Evolutionary conservation across 345 rosid genomes (phyloP), one percentile per base, ranked within the genome.

Genomic region (Hirschfeldia incana): DNA sequence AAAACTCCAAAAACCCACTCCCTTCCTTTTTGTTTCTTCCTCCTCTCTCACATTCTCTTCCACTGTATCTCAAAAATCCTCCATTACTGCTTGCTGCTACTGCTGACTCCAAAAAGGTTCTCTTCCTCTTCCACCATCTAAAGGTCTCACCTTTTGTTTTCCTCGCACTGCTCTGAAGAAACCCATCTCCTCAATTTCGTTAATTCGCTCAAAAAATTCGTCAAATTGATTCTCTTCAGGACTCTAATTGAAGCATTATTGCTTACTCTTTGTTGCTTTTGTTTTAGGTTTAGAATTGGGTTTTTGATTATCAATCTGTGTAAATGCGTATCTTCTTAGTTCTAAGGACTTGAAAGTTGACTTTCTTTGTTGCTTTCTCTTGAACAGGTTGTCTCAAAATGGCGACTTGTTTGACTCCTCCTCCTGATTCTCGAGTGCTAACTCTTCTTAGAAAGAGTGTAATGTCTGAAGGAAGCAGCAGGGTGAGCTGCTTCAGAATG

Each of bases 1-100:
- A 78, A 67, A 73, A 60, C 74, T 58, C 78, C 82, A 79, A 78
- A 70, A 61, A n/a, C 15, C 30, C 15, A 21, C 21, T 17, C 33
- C 69, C 61, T 15, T 1, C 32, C n/a, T 11, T 59, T 29, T 12
- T 39, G n/a, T 39, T 11, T 8, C 28, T 58, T 29, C 10, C 21
- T 29, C 21, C 29, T 12, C 30, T 29, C n/a, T 63, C 70, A 67
- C 17, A 67, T 49, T 70, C 8, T 1, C 30, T 39, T 17, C 30
- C 77, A 30, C 44, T 28, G 8, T 51, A 51, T 7, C 57, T 51
- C 21, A 15, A 51, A 29, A 51, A 51, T 5, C 57, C 57, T n/a
- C 57, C 1, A 17, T n/a, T 49, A 6, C 64, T 39, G 44, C 44
- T 37, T 64, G 9, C 64, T 68, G 15, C 75, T 68, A 2, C 75